phyloP scores from a whole-genome alignment of 768 basidiomycete species.

The Postia placenta region DNA sequence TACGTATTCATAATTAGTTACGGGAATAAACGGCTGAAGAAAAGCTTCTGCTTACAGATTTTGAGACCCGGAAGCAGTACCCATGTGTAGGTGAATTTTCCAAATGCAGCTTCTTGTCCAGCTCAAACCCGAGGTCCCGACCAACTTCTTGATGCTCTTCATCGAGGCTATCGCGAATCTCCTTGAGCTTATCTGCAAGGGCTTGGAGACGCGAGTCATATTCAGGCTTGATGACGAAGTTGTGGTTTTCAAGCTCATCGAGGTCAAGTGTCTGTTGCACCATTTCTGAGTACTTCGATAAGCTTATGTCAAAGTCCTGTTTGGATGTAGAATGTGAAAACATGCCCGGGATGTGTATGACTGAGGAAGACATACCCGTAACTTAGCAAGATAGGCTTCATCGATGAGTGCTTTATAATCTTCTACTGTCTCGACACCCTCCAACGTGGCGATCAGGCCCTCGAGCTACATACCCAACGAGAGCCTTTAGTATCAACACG shows the following conservation, averaged over 20 bases:
- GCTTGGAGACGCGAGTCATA: conserved; percentile 74
- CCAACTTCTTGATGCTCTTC: conserved; percentile 70
- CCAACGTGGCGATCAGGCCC: conserved; percentile 63
- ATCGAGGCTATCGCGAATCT: conserved; percentile 76
- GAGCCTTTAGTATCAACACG: not conserved
- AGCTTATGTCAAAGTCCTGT: conserved; percentile 55
- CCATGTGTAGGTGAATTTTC: conserved; percentile 88
- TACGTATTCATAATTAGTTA: too few relatives aligned
- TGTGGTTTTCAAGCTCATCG: conserved; percentile 76
- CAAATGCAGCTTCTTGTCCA: conserved; percentile 93
- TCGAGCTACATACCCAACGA: too few relatives aligned
- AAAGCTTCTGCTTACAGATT: conserved; percentile 53
- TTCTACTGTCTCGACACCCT: conserved; percentile 38
- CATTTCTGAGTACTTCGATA: conserved; percentile 85
- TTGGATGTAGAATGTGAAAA: not conserved
- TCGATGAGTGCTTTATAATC: conserved; percentile 53
- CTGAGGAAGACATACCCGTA: conserved; percentile 42
- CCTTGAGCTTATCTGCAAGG: conserved; percentile 59
- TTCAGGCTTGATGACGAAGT: conserved; percentile 87
- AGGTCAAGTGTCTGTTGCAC: conserved; percentile 95
- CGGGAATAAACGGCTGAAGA: not conserved
- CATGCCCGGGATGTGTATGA: not conserved
- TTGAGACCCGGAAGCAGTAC: conserved; percentile 89
- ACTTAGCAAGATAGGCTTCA: conserved; percentile 55
- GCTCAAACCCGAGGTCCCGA: conserved; percentile 67